phyloP scores from a whole-genome alignment of 495 filamentous ascomycete genomes.

The Daldinia childiae region DNA sequence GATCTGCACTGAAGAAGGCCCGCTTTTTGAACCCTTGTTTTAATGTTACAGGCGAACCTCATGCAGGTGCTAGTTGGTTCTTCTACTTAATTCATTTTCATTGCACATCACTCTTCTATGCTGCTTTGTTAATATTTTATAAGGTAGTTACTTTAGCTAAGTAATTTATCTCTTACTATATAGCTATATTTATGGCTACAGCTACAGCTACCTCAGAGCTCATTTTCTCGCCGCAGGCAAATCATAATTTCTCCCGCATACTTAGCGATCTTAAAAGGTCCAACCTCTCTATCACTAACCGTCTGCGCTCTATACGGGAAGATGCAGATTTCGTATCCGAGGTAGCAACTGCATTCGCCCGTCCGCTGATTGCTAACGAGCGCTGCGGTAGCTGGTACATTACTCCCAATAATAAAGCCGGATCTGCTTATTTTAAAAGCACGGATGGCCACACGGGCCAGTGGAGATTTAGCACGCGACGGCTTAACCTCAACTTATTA shows the following conservation, averaged over 20 bases:
- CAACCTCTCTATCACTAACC: conserved; percentile 81
- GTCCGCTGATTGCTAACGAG: conserved; percentile 94
- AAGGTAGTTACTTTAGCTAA: too few relatives aligned
- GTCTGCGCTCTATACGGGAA: conserved; percentile 74
- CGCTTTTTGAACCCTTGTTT: not conserved
- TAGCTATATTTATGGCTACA: conserved; percentile 15
- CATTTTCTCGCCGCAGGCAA: conserved; percentile 61
- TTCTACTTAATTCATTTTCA: not conserved
- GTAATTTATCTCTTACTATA: not conserved
- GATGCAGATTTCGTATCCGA: conserved; percentile 74
- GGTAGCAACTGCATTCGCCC: conserved; percentile 58
- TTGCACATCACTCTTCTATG: not conserved
- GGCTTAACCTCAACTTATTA: conserved; percentile 85
- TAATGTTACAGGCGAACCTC: not conserved
- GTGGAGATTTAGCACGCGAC: conserved; percentile 86
- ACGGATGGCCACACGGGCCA: conserved; percentile 92
- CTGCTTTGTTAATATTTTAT: not conserved
- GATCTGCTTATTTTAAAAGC: conserved; percentile 93
- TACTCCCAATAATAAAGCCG: conserved; percentile 67
- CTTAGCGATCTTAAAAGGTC: conserved; percentile 71
- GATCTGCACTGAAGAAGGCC: not conserved
- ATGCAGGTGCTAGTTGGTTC: not conserved
- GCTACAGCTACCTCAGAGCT: conserved; percentile 50
- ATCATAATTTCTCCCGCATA: conserved; percentile 62
- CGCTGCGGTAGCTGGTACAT: conserved; percentile 98